phyloP scores from a whole-genome alignment of 2,329 filamentous ascomycete species.

The Tothia fuscella region DNA sequence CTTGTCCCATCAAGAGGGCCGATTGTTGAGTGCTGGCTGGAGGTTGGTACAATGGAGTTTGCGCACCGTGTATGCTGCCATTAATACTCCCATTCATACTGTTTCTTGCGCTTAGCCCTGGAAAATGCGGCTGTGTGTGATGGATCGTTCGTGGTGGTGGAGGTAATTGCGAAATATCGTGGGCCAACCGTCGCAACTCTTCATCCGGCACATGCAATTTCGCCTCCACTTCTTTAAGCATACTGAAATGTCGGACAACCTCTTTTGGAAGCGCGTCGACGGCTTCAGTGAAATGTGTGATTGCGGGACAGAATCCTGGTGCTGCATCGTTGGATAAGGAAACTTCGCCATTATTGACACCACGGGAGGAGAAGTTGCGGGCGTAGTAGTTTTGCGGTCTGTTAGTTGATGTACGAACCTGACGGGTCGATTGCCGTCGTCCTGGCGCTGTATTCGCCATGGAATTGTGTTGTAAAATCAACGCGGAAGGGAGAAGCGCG shows the following conservation, averaged over 20 bases:
- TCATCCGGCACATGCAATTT: constrained; percentile 88
- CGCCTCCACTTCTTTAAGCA: constrained; percentile 94
- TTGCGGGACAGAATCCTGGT: constrained; percentile 50
- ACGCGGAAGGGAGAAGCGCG: too few relatives aligned
- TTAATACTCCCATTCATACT: constrained; percentile 29
- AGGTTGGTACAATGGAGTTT: constrained; percentile 10
- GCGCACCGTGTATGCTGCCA: constrained; percentile 17
- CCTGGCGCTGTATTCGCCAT: neutral
- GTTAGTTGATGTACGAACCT: constrained; percentile 32
- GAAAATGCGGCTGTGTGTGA: constrained; percentile 13
- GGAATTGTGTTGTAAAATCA: too few relatives aligned
- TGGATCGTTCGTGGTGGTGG: constrained; percentile 27
- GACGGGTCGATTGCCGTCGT: constrained; percentile 31
- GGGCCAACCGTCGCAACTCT: constrained; percentile 63
- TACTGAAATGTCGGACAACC: constrained; percentile 87
- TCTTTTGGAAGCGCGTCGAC: constrained; percentile 89
- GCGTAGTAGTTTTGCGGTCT: constrained; percentile 41
- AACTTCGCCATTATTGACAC: constrained; percentile 26
- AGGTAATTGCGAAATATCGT: constrained; percentile 42
- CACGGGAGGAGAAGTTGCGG: constrained; percentile 31
- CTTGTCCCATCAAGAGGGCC: neutral
- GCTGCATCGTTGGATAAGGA: constrained; percentile 17
- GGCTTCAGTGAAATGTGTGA: constrained; percentile 74
- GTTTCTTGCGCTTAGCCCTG: constrained; percentile 25
- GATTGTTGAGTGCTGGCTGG: neutral